Evolutionary conservation across 2,329 filamentous ascomycete genomes (phyloP), one percentile per base, ranked within the genome.

Genomic region (Bisporella sp.): DNA sequence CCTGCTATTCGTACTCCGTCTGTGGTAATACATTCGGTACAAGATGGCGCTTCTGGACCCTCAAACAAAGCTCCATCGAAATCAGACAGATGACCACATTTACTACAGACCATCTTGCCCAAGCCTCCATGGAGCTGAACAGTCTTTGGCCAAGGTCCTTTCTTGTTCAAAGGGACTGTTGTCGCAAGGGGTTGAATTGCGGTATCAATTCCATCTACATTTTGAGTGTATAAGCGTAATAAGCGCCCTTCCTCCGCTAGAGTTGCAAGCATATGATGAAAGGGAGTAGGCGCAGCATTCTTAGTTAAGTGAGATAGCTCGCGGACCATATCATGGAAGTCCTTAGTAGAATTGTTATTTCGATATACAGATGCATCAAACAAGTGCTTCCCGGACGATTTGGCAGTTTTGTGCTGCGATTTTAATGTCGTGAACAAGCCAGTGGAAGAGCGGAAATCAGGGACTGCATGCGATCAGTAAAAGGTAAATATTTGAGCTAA

Each of bases 311-410:
- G 77, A 42, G 89, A 89, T 62, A 99, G 79, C 62, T 88, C 85
- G 64, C 91, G 86, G 59, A 99, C 89, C 92, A 99, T 97, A 65
- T 87, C 84, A 69, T 99, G 93, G 67, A 99, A 99, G 8, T 87
- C 89, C 29, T 87, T 84, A 1, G 92, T 97, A 9, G 91, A 88
- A 28, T 80, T 78, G 66, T 95, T 85, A 72, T 96, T 88, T 68
- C 89, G 91, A 73, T 99, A 99, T 48, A 99, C 93, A 6, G 92
- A 95, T 47, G 93, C 93, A 71, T 99, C 93, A 65, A 99, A 99
- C 1, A 99, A 78, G 59, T 96, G 85, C 69, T 97, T 96, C 47
- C 93, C 93, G 0, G 93, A 96, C 28, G 87, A 82, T 66, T 95
- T 96, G 8, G 35, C 35, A 55, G 96, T 76, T 59, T 93, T 95